Conservation (phyloP, 768 basidiomycete species). For the Ramaria rubella region DNA sequence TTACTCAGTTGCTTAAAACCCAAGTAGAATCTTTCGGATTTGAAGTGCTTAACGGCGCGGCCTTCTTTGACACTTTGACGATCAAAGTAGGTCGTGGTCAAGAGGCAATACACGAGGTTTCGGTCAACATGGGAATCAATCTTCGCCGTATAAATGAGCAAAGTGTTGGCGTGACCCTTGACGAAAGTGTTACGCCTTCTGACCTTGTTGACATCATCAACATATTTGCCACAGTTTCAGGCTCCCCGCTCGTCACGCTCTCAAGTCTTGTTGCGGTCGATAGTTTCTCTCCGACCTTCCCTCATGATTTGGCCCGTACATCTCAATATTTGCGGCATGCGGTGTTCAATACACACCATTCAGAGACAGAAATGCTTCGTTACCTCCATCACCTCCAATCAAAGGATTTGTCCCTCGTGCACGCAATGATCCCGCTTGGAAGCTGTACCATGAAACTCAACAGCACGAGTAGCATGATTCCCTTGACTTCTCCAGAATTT, state of each 20-base stretch:
- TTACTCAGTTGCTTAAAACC: constrained; percentile 69
- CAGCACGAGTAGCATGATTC: constrained; percentile 96
- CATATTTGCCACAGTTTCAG: constrained; percentile 68
- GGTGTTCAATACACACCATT: constrained; percentile 95
- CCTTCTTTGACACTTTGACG: constrained; percentile 89
- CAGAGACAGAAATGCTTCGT: constrained; percentile 97
- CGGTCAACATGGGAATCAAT: constrained; percentile 68
- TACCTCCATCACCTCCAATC: constrained; percentile 91
- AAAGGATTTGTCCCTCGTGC: constrained; percentile 91
- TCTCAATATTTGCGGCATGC: constrained; percentile 76
- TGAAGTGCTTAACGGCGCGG: constrained; percentile 51
- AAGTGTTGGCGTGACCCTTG: constrained; percentile 82
- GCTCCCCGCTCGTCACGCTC: constrained; percentile 39
- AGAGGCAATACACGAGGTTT: constrained; percentile 62
- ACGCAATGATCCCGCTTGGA: constrained; percentile 93
- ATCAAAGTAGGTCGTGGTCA: constrained; percentile 59
- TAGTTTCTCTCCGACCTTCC: constrained; percentile 35
- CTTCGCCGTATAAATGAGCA: constrained; percentile 69
- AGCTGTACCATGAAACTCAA: constrained; percentile 99
- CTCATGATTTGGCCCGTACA: constrained; percentile 48
- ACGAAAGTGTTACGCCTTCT: constrained; percentile 76
- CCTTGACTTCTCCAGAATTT: constrained; percentile 92
- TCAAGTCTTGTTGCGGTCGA: constrained; percentile 40
- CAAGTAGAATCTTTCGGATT: constrained; percentile 70
- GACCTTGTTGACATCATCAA: constrained; percentile 76